Percentiles rank a stretch among this genome's conserved stretches.
phyloP scores from a whole-genome alignment of 345 rosid species.

The Ceriops tagal region DNA sequence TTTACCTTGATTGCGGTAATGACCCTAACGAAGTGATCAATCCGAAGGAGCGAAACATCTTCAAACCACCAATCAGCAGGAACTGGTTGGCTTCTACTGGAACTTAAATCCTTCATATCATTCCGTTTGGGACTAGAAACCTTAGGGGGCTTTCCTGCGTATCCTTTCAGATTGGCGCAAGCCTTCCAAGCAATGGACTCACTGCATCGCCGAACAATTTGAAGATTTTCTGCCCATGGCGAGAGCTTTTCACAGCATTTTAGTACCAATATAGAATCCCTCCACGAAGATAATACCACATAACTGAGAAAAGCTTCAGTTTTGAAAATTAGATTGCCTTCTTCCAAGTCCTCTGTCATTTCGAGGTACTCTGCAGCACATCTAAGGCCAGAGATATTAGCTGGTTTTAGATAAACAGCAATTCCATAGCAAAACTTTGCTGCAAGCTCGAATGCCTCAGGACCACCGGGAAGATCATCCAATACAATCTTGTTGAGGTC shows the following conservation, averaged over 20 bases:
- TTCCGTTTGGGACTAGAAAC: slow-evolving; percentile 85
- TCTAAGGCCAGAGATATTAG: slow-evolving; percentile 79
- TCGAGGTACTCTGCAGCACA: slow-evolving; percentile 98
- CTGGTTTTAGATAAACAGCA: slow-evolving; percentile 87
- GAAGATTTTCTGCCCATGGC: slow-evolving; percentile 97
- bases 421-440: slow-evolving; percentile 96
- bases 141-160: slow-evolving; percentile 63
- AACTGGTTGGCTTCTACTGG: slow-evolving; percentile 69
- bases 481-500: slow-evolving; percentile 51
- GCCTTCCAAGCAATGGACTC: slow-evolving; percentile 99
- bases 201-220: slow-evolving; percentile 87
- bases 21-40: slow-evolving; percentile 91
- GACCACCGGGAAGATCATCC: slow-evolving; percentile 88
- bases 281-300: slow-evolving; percentile 93
- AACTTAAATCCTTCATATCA: slow-evolving; percentile 70
- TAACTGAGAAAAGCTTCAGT: slow-evolving; percentile 98
- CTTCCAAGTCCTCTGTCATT: slow-evolving; percentile 99
- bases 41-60: slow-evolving; percentile 88
- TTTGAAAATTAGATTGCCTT: slow-evolving; percentile 94
- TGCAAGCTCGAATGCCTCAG: slow-evolving; percentile 83
- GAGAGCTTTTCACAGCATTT: slow-evolving; percentile 94
- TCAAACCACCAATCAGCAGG: slow-evolving; percentile 99
- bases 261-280: slow-evolving; percentile 82
- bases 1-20: slow-evolving; percentile 93
- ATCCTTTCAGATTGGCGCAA: slow-evolving; percentile 93